These are phyloP conservation scores for Pistacia atlantica DNA, from an alignment of 345 rosid genomes.

Conservation along the genomic window DNA sequence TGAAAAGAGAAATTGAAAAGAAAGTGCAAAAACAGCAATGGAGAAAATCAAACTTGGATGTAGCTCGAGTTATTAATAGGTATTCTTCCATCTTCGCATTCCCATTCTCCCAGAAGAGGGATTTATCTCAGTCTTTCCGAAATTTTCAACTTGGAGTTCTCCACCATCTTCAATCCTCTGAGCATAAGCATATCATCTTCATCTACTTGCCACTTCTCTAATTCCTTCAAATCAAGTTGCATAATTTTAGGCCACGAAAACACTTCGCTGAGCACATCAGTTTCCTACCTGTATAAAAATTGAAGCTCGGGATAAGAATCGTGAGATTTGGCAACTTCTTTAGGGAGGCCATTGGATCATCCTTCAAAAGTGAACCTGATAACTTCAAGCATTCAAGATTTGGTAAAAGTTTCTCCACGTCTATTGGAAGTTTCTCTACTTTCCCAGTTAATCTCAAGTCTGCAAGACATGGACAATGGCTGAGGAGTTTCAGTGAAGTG, in stretches of 20 bases:
- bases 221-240: background rate
- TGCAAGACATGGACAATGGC: background rate
- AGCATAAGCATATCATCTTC: background rate
- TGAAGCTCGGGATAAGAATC: background rate
- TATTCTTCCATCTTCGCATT: too few species aligned
- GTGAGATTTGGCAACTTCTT: background rate
- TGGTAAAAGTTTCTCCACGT: background rate
- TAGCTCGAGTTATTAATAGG: too few species aligned
- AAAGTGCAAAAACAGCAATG: too few species aligned
- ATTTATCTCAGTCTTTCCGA: too few species aligned
- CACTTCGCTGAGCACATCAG: background rate
- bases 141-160: too few species aligned
- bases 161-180: background rate
- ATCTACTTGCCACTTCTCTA: background rate
- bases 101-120: too few species aligned
- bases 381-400: background rate
- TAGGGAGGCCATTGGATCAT: background rate
- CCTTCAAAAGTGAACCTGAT: background rate
- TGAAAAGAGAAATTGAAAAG: too few species aligned
- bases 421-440: too few species aligned
- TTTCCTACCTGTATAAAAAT: background rate
- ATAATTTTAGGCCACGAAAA: conserved; percentile 3
- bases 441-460: conserved; percentile 2
- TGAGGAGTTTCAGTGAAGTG: background rate
- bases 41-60: too few species aligned